Evolutionary conservation across 345 rosid genomes (phyloP).

Genomic region (Microcos paniculata): DNA sequence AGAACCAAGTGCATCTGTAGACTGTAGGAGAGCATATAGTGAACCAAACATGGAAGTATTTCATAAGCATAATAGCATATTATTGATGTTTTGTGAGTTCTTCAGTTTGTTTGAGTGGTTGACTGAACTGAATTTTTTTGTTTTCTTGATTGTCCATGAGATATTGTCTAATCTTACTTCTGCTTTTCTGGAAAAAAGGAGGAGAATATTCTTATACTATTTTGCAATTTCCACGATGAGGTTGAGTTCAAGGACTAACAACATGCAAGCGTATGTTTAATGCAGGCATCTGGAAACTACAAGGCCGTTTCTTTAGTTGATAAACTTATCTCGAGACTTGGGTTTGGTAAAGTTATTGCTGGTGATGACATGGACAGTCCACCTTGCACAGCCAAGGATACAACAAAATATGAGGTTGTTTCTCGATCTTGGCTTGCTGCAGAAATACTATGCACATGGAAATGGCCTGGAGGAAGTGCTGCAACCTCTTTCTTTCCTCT

Average conservation of each 20-base stretch:
- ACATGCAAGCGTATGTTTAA: conserved; percentile 8
- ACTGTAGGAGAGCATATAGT: background rate
- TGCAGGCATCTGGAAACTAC: conserved; percentile 56
- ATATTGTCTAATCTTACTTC: background rate
- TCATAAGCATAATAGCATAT: background rate
- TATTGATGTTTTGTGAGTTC: background rate
- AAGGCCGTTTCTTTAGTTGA: conserved; percentile 68
- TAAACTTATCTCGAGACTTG: conserved; percentile 63
- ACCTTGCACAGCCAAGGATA: conserved; percentile 24
- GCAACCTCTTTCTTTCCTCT: conserved; percentile 66
- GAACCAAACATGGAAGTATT: background rate
- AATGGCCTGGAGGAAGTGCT: conserved; percentile 90
- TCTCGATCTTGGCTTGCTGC: conserved; percentile 87
- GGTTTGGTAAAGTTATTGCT: conserved; percentile 51
- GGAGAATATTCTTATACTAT: background rate
- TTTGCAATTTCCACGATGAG: background rate
- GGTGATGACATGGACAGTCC: conserved; percentile 24
- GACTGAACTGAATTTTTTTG: background rate
- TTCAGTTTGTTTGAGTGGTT: background rate
- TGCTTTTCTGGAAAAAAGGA: background rate
- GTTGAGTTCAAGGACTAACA: background rate
- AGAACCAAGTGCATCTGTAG: background rate
- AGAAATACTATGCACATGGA: conserved; percentile 90
- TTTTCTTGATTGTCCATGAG: conserved; percentile 7
- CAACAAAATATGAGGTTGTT: conserved; percentile 28